Percentiles rank a stretch among this genome's conserved stretches.
Evolutionary conservation across 148 eudicot genomes (phyloP).

Genomic region (Fagopyrum esculentum): DNA sequence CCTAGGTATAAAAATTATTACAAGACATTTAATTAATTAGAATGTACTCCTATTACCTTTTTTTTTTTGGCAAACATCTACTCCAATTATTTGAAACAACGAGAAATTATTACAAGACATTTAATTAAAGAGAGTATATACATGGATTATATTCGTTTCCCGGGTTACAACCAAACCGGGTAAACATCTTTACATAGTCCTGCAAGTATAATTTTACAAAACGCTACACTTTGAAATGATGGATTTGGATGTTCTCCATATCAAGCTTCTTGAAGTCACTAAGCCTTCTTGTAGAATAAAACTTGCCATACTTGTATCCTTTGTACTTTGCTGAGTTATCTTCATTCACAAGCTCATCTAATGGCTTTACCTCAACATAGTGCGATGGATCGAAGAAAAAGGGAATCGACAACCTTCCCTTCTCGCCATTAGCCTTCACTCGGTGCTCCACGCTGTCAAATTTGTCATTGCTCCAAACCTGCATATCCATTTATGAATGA

Average conservation of each 20-base stretch:
- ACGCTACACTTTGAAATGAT: constrained; percentile 30
- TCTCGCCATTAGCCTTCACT: constrained; percentile 44
- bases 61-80: too few species aligned
- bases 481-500: constrained; percentile 1
- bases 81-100: too few species aligned
- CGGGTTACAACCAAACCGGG: too few species aligned
- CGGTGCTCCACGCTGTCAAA: constrained; percentile 69
- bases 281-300: constrained; percentile 32
- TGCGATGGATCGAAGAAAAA: constrained; percentile 50
- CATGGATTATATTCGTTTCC: too few species aligned
- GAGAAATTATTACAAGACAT: too few species aligned
- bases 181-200: too few species aligned
- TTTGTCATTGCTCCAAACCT: constrained; percentile 72
- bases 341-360: constrained; percentile 35
- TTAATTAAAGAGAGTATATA: too few species aligned
- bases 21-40: too few species aligned
- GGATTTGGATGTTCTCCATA: constrained; percentile 55
- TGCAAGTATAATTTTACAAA: background rate
- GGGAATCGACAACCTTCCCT: constrained; percentile 50
- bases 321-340: constrained; percentile 42
- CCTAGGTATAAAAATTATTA: too few species aligned
- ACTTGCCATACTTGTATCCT: constrained; percentile 53
- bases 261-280: constrained; percentile 65
- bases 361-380: constrained; percentile 43
- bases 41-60: too few species aligned